Conservation (phyloP, 805 yeast genomes). For the Metschnikowia gruessii region DNA sequence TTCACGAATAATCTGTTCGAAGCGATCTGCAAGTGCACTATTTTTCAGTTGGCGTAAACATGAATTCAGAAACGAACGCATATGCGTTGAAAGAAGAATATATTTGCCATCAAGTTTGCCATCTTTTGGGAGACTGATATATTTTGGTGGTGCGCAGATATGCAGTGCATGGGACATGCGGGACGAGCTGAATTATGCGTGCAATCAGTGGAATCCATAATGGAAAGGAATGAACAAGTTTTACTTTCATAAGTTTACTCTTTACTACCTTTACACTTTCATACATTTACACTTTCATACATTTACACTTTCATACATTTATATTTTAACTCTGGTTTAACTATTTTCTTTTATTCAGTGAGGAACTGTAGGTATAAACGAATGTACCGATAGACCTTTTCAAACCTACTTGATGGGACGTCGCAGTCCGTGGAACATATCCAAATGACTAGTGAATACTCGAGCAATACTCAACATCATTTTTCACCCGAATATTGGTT, state of each 20-base stretch:
- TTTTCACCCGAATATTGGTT: too few species aligned
- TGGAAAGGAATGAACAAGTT: too few species aligned
- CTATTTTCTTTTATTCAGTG: too few species aligned
- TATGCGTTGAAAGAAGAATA: neutral
- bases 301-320: too few species aligned
- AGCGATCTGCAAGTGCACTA: constrained; percentile 32
- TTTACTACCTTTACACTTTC: too few species aligned
- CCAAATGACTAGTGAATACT: too few species aligned
- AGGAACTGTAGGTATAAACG: too few species aligned
- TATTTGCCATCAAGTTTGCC: constrained; percentile 1
- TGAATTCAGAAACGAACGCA: constrained; percentile 7
- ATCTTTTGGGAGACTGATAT: neutral
- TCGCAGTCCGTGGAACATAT: neutral
- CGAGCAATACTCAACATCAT: too few species aligned
- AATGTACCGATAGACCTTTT: neutral
- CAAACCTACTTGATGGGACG: constrained; percentile 2
- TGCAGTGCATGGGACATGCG: neutral
- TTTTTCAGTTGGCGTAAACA: neutral
- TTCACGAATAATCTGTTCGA: constrained; percentile 33
- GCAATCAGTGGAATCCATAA: too few species aligned
- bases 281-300: too few species aligned
- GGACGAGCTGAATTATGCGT: neutral
- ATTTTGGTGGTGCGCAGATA: neutral
- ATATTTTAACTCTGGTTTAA: too few species aligned
- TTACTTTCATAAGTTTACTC: too few species aligned